Percentiles rank a stretch among this genome's conserved stretches.
Evolutionary conservation across 2,329 filamentous ascomycete species (phyloP).

Genomic region (Neonectria sp.): DNA sequence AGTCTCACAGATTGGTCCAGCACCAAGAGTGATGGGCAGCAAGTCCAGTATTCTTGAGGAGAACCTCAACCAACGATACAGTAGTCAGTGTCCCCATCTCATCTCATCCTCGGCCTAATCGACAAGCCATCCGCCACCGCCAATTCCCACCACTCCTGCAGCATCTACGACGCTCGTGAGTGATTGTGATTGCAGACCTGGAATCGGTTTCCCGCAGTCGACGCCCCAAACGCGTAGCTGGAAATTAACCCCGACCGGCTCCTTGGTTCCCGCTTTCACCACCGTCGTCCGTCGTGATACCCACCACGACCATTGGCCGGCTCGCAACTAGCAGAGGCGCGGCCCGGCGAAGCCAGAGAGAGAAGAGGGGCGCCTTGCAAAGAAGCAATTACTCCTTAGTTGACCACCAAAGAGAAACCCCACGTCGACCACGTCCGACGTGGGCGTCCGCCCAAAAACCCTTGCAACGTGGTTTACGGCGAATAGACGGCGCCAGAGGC

Average conservation of each 20-base stretch:
- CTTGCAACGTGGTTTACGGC: slow-evolving; percentile 18
- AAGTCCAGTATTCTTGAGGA: slow-evolving; percentile 2
- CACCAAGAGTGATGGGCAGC: slow-evolving; percentile 21
- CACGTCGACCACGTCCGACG: slow-evolving; percentile 19
- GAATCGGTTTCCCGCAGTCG: slow-evolving; percentile 24
- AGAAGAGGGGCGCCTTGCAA: slow-evolving; percentile 12
- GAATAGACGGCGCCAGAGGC: slow-evolving; percentile 12
- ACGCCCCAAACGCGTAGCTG: slow-evolving; percentile 30
- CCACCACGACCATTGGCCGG: slow-evolving; percentile 31
- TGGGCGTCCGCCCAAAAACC: slow-evolving; percentile 6
- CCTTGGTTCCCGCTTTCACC: slow-evolving; percentile 35
- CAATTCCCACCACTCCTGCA: not conserved
- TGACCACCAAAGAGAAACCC: slow-evolving; percentile 13
- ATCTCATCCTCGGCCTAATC: slow-evolving; percentile 16
- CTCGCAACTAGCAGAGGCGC: slow-evolving; percentile 37
- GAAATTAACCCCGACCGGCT: slow-evolving; percentile 28
- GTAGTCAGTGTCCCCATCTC: slow-evolving; percentile 5
- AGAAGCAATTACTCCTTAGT: slow-evolving; percentile 25
- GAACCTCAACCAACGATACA: not conserved
- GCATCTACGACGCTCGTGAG: slow-evolving; percentile 28
- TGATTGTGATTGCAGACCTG: slow-evolving; percentile 33
- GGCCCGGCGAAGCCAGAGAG: slow-evolving; percentile 29
- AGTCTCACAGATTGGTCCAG: slow-evolving; percentile 9
- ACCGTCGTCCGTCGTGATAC: slow-evolving; percentile 31
- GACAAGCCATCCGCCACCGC: slow-evolving; percentile 18